These are phyloP conservation scores for Nakazawaea wyomingensis DNA, from an alignment of 805 yeast species.

Conservation along the genomic window DNA sequence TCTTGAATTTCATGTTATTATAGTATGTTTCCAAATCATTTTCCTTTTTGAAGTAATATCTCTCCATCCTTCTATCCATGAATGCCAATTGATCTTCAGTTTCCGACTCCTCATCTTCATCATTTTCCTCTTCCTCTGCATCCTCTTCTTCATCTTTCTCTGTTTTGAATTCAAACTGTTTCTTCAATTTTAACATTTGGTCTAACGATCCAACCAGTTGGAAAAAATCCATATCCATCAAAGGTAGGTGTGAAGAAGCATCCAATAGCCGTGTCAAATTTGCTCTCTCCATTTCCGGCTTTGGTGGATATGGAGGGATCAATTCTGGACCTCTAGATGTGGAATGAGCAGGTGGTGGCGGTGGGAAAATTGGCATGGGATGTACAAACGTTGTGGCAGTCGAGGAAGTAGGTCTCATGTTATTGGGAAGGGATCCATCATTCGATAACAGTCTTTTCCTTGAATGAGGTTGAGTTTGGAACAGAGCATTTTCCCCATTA, in stretches of 20 bases:
- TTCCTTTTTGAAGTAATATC: conserved; percentile 6
- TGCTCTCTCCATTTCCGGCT: not conserved
- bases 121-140: not conserved
- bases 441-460: not conserved
- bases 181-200: too few species aligned
- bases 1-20: not conserved
- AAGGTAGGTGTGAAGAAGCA: not conserved
- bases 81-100: conserved; percentile 9
- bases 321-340: not conserved
- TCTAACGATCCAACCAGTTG: not conserved
- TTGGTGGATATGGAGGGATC: conserved; percentile 1
- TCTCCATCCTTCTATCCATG: conserved; percentile 5
- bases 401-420: not conserved
- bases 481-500: too few species aligned
- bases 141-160: not conserved
- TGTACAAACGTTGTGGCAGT: not conserved
- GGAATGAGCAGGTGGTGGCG: conserved; percentile 3
- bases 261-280: not conserved
- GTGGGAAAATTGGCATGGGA: conserved; percentile 8
- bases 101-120: conserved; percentile 1
- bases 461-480: too few species aligned
- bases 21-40: conserved; percentile 8
- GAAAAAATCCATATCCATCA: conserved; percentile 1
- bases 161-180: not conserved
- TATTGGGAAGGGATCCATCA: not conserved